A percentile compares a stretch with the other conserved stretches of the same genome.
Evolutionary conservation across 2,329 filamentous ascomycete genomes (phyloP).

Genomic region (Emydomyces testavorans): DNA sequence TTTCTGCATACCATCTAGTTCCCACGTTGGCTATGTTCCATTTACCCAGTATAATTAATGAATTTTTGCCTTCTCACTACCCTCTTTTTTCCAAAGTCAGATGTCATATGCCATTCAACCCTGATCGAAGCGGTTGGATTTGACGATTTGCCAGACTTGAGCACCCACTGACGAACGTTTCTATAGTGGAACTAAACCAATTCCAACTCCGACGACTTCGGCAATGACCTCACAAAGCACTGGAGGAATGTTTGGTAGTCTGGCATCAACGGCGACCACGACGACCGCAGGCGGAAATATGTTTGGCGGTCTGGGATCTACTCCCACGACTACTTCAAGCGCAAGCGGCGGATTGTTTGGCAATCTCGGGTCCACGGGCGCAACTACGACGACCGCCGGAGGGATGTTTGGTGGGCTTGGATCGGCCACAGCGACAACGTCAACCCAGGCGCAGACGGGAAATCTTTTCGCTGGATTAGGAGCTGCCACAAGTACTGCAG

Average conservation of each 20-base stretch:
- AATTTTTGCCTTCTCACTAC: no score
- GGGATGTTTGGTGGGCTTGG: constrained; percentile 27
- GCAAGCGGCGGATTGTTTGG: constrained; percentile 13
- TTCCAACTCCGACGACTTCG: constrained; percentile 9
- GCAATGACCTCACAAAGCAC: constrained; percentile 10
- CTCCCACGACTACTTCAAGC: constrained; percentile 13
- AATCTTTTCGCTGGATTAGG: constrained; percentile 15
- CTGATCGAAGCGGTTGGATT: no score
- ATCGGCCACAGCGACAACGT: constrained; percentile 11
- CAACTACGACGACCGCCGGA: constrained; percentile 19
- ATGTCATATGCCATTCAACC: no score
- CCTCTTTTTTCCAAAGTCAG: no score
- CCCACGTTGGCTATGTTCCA: no score
- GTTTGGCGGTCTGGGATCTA: constrained; percentile 24
- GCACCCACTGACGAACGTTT: background rate
- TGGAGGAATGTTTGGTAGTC: constrained; percentile 27
- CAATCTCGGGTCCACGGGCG: constrained; percentile 18
- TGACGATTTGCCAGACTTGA: no score
- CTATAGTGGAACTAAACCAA: constrained; percentile 9
- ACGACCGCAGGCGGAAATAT: constrained; percentile 20
- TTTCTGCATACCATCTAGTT: no score
- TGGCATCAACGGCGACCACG: constrained; percentile 15
- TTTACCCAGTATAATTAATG: no score
- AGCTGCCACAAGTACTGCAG: constrained; percentile 22
- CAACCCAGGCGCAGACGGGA: constrained; percentile 13